Evolutionary conservation across 768 basidiomycete species (phyloP).

Genomic region (Lactarius indigo): DNA sequence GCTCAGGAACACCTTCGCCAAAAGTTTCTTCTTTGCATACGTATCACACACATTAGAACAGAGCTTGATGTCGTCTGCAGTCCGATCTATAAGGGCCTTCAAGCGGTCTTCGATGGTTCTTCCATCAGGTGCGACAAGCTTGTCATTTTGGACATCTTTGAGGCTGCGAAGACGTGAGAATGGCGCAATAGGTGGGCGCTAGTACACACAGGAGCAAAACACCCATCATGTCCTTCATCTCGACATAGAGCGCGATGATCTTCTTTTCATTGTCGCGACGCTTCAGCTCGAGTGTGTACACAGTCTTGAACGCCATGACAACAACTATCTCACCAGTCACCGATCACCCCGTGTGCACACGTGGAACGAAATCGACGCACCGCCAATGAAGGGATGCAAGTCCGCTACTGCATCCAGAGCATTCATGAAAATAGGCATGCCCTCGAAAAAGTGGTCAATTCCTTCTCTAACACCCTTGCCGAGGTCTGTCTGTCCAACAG

Average conservation of each 20-base stretch:
- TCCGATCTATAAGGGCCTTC: constrained; percentile 31
- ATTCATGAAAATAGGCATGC: constrained; percentile 30
- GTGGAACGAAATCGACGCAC: constrained; percentile 17
- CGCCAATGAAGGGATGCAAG: constrained; percentile 31
- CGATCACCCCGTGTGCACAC: not conserved
- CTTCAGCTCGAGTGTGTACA: constrained; percentile 45
- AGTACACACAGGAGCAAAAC: constrained; percentile 14
- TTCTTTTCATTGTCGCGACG: constrained; percentile 51
- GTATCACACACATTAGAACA: constrained; percentile 36
- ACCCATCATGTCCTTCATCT: constrained; percentile 50
- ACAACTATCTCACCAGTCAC: constrained; percentile 34
- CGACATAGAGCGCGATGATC: constrained; percentile 42
- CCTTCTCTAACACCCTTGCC: constrained; percentile 21
- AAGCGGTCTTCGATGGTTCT: constrained; percentile 35
- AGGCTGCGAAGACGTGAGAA: constrained; percentile 29
- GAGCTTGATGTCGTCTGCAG: constrained; percentile 32
- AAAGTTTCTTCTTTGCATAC: constrained; percentile 32
- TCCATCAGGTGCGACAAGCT: constrained; percentile 33
- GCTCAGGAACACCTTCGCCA: constrained; percentile 32
- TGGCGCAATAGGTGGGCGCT: no score
- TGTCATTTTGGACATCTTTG: constrained; percentile 31
- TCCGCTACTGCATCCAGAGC: constrained; percentile 31
- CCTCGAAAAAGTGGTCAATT: constrained; percentile 28
- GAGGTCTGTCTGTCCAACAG: constrained; percentile 4
- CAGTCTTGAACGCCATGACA: constrained; percentile 48